Conservation (phyloP, 805 yeast genomes). For the Candida pseudofarinosa region DNA sequence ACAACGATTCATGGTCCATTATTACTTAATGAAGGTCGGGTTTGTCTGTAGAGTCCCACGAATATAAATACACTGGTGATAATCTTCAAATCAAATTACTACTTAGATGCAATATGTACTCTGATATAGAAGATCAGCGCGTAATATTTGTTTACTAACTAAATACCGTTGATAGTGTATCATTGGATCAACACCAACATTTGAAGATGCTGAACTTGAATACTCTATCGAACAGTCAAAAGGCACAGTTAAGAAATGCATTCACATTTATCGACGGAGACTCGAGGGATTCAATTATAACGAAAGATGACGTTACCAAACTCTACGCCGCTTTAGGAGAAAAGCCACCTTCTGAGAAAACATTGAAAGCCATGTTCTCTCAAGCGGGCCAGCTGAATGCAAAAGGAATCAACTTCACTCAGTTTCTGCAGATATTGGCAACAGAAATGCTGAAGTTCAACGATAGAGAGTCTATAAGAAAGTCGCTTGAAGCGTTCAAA, state of each 20-base stretch:
- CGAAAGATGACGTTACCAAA: constrained; percentile 50
- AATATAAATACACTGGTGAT: too few relatives aligned
- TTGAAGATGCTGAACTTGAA: constrained; percentile 28
- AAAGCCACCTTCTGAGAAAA: constrained; percentile 36
- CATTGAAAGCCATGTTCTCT: constrained; percentile 48
- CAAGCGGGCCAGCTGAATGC: constrained; percentile 11
- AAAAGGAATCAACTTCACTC: constrained; percentile 53
- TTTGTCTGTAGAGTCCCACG: too few relatives aligned
- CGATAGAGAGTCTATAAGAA: constrained; percentile 46
- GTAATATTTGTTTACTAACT: not conserved
- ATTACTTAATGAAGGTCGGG: not conserved
- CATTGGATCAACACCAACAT: too few relatives aligned
- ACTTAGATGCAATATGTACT: not conserved
- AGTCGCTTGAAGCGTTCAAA: constrained; percentile 58
- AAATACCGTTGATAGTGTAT: too few relatives aligned
- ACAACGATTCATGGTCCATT: constrained; percentile 19
- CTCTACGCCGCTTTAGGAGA: constrained; percentile 54
- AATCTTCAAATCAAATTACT: not conserved
- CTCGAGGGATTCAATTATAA: constrained; percentile 61
- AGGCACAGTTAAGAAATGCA: constrained; percentile 64
- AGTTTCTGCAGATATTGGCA: constrained; percentile 62
- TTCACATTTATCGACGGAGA: constrained; percentile 81
- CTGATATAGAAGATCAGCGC: not conserved
- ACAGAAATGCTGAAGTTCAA: constrained; percentile 48
- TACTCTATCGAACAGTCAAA: constrained; percentile 55